phyloP scores from a whole-genome alignment of 352 stramenopile species.

The Globisporangium rhizosaccharum region DNA sequence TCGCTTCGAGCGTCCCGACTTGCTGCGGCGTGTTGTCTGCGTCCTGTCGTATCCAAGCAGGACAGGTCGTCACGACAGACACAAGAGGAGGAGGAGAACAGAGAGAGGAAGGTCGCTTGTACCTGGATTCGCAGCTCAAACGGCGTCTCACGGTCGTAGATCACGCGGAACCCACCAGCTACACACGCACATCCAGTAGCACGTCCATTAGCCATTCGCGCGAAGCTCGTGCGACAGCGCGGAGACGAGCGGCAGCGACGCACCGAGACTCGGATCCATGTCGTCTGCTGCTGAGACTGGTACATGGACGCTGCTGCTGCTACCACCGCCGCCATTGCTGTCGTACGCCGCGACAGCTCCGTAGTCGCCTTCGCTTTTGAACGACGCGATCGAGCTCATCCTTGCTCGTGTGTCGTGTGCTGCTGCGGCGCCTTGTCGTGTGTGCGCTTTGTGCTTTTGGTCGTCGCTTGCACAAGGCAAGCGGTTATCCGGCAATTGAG shows the following conservation, averaged over 20 bases:
- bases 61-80: neutral
- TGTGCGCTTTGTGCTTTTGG: neutral
- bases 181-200: neutral
- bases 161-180: constrained; percentile 82
- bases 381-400: constrained; percentile 42
- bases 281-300: constrained; percentile 50
- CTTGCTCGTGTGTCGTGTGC: neutral
- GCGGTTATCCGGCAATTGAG: too few species aligned
- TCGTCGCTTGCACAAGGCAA: too few species aligned
- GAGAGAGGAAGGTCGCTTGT: neutral
- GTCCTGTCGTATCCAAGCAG: constrained; percentile 26
- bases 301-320: constrained; percentile 24
- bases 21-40: constrained; percentile 82
- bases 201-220: neutral
- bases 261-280: constrained; percentile 77
- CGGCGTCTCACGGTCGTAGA: constrained; percentile 90
- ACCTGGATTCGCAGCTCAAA: constrained; percentile 90
- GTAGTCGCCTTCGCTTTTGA: constrained; percentile 26
- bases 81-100: too few species aligned
- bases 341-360: neutral
- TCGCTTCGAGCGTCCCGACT: constrained; percentile 90
- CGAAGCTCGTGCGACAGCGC: neutral
- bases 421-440: neutral
- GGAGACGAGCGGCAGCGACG: neutral
- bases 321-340: constrained; percentile 6